Evolutionary conservation across 768 basidiomycete genomes (phyloP), one percentile per base, ranked within the genome.

Genomic region (Russula compacta): DNA sequence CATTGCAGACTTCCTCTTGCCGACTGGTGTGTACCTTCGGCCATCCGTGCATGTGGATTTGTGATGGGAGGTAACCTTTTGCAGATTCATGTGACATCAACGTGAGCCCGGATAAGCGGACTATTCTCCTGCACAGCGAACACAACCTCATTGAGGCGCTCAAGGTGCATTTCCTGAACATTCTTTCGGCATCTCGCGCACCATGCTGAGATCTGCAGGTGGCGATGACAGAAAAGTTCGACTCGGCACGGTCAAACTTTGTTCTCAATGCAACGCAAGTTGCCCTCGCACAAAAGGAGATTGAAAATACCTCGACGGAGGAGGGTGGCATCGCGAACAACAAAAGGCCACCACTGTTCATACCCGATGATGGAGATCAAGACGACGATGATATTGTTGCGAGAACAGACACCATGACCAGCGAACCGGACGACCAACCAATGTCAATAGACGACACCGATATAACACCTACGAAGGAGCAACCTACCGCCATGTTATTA

Each of bases 71-170:
- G 24, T 29, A 29, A 29, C 24, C 3, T 29, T 29, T 29, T 29
- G 24, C 24, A 29, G 24, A 29, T 59, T 76, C 83, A 0, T 90
- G 84, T 67, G 97, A 99, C 69, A 84, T 99, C 68, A 99, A 99
- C 63, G 89, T 98, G 61, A 91, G 86, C 63, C 95, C 97, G 0
- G 97, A 98, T 75, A 99, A 98, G 69, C 81, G 95, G n/a, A 95
- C 92, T 0, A 88, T 98, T 40, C 85, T 97, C 53, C 69, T 99
- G 11, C 93, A 98, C 67, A 86, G 86, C 70, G 95, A 99, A 71
- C 78, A 77, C 11, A 87, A 87, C 62, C 73, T 99, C 17, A 78
- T 98, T 0, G 73, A 81, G 3, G 83, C 85, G 0, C 78, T 98
- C 43, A 94, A 90, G 76, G 92, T 92, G 56, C 14, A 71, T 49